phyloP scores from a whole-genome alignment of 257 asterid species.

The Nicotiana attenuata region DNA sequence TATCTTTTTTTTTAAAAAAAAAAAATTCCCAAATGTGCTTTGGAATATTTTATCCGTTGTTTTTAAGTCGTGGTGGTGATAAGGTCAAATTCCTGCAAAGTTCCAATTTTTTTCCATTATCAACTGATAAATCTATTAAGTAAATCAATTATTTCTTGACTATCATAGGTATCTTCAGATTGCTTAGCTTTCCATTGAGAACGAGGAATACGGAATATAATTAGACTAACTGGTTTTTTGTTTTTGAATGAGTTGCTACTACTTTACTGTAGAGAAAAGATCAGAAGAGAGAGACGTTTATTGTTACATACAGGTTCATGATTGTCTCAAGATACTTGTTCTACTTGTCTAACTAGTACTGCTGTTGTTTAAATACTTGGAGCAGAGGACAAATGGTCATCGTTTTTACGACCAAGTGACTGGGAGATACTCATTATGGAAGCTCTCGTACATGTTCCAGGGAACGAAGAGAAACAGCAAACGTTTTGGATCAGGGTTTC shows the following conservation, averaged over 20 bases:
- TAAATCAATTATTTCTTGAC: too few relatives aligned
- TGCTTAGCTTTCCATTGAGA: too few relatives aligned
- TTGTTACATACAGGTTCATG: background rate
- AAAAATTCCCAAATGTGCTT: background rate
- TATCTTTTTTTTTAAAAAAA: background rate
- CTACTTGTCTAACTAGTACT: background rate
- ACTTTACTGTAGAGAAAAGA: background rate
- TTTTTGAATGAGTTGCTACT: background rate
- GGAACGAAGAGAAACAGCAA: conserved; percentile 60
- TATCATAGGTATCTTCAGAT: too few relatives aligned
- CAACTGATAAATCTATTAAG: too few relatives aligned
- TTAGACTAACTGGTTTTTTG: background rate
- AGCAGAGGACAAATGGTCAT: conserved; percentile 57
- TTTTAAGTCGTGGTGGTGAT: too few relatives aligned
- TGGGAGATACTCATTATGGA: conserved; percentile 95
- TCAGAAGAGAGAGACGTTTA: background rate
- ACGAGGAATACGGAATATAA: too few relatives aligned
- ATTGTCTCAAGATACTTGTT: background rate
- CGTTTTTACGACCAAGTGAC: conserved; percentile 55
- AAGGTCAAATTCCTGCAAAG: too few relatives aligned
- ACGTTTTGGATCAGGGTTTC: conserved; percentile 65
- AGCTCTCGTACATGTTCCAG: conserved; percentile 77
- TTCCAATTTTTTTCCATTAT: too few relatives aligned
- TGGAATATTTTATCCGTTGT: too few relatives aligned
- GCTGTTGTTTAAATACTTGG: conserved; percentile 4